Base-by-base conservation (phyloP, 169 alveolate genomes). In the Ichthyophthirius multifiliis region DNA sequence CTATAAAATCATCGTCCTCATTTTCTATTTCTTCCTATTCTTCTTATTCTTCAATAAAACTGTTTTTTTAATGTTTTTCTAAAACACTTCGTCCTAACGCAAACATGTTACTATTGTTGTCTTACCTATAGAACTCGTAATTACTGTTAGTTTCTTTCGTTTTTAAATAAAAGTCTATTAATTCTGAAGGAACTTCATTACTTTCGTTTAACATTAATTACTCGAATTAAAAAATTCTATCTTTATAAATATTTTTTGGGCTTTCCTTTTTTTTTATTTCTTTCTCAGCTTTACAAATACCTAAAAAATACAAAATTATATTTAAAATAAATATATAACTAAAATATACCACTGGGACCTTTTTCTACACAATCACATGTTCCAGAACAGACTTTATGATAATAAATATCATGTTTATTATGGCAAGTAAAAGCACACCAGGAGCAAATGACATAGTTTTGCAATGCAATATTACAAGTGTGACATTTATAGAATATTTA, bases 291-390 rank as follows among this genome's bases (percentile, higher is more conserved):
- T 55, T 55, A 27, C 71, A 55, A 15, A 34, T 39, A 15, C 71
- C 71, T 55, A n/a, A n/a, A n/a, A n/a, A n/a, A n/a, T n/a, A n/a
- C n/a, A n/a, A n/a, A n/a, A n/a, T n/a, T n/a, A n/a, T n/a, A n/a
- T n/a, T n/a, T n/a, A n/a, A n/a, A n/a, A n/a, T n/a, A n/a, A n/a
- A n/a, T n/a, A n/a, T n/a, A n/a, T n/a, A n/a, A n/a, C n/a, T n/a
- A n/a, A n/a, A n/a, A n/a, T n/a, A n/a, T n/a, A n/a, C n/a, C n/a
- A n/a, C n/a, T n/a, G n/a, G n/a, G n/a, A n/a, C 71, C 71, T 55
- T 55, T 55, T 10, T 55, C 71, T 20, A 55, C 71, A 55, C 71
- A 55, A 55, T 55, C 71, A 7, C 71, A 55, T 10, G 71, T 55
- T 16, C 71, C 71, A 55, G 43, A 27, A 27, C 43, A 55, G 23